These are phyloP conservation scores for Psilocybe azurescens DNA, from an alignment of 768 basidiomycete species.

Conservation along the genomic window DNA sequence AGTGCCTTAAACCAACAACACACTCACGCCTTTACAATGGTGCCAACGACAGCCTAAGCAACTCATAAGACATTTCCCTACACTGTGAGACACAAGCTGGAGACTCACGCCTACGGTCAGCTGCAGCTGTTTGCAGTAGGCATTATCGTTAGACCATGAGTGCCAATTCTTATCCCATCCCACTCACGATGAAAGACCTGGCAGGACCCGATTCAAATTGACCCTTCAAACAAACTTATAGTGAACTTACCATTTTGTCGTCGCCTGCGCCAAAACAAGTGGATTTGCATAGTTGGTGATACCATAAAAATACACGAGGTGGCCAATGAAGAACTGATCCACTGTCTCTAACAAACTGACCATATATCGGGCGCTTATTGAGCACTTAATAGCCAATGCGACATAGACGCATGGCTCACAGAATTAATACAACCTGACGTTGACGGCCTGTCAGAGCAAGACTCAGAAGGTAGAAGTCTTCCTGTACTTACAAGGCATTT, in stretches of 20 bases:
- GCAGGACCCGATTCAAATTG: background rate
- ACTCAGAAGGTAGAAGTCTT: background rate
- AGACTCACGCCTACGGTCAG: conserved; percentile 45
- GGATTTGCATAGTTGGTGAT: conserved; percentile 49
- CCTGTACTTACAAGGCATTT: conserved; percentile 52
- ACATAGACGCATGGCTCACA: conserved; percentile 32
- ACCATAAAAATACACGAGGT: conserved; percentile 60
- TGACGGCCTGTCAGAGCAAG: background rate
- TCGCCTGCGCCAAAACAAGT: conserved; percentile 37
- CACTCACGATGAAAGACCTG: conserved; percentile 60
- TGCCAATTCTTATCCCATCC: background rate
- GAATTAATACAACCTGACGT: conserved; percentile 41
- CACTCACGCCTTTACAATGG: conserved; percentile 56
- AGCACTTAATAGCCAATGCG: background rate
- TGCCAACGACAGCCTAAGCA: conserved; percentile 57
- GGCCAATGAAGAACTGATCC: conserved; percentile 62
- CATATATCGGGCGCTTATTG: background rate
- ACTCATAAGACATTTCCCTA: background rate
- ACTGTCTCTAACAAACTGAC: conserved; percentile 54
- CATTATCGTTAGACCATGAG: conserved; percentile 1
- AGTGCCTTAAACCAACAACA: background rate
- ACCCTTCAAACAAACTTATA: background rate
- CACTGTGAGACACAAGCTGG: background rate
- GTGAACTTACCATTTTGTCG: conserved; percentile 50
- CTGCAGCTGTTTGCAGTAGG: conserved; percentile 43